Base-by-base conservation (phyloP, 306 rosid genomes). In the Trifolium repens region DNA sequence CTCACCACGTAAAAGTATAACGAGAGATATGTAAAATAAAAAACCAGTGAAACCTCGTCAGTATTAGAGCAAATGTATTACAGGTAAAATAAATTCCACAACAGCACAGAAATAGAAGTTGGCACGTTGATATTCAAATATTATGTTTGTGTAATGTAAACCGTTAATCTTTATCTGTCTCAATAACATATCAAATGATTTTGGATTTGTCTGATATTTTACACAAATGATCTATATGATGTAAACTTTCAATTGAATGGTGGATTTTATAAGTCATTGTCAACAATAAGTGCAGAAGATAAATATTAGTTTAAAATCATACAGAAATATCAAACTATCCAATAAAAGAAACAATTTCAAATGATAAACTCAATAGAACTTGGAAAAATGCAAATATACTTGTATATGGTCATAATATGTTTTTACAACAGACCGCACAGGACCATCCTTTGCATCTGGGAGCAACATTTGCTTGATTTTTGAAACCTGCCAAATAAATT, bases 401-500 rank as follows among this genome's bases (percentile, higher is more conserved):
- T 84, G 91, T 74, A 73, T 82, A 67, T 91, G 98, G 78, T 91
- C 98, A 74, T 91, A 87, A 79, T 87, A 94, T 47, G 97, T 94
- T 66, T 92, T 86, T 69, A 94, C 82, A 52, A 94, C 96, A 52
- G 97, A 89, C 50, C 97, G 85, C 64, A 90, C 90, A 79, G 88
- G 89, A 69, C 93, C 96, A 78, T 94, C 98, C 79, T 87, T 86
- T 63, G 91, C 68, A 72, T 94, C 97, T 32, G 92, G 87, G 66
- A 94, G 87, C 86, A 90, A 73, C 89, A 81, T 88, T 83, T 94
- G 98, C 86, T 91, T 91, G 77, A 91, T 85, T 86, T 94, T 94
- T 46, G 92, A 86, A 85, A 94, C 94, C 98, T 94, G 81, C 61
- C 32, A 61, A 78, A 79, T 39, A 75, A 67, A 75, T 47, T 54